Evolutionary conservation across 257 asterid genomes (phyloP), one percentile per base, ranked within the genome.

Genomic region (Apocynum venetum): DNA sequence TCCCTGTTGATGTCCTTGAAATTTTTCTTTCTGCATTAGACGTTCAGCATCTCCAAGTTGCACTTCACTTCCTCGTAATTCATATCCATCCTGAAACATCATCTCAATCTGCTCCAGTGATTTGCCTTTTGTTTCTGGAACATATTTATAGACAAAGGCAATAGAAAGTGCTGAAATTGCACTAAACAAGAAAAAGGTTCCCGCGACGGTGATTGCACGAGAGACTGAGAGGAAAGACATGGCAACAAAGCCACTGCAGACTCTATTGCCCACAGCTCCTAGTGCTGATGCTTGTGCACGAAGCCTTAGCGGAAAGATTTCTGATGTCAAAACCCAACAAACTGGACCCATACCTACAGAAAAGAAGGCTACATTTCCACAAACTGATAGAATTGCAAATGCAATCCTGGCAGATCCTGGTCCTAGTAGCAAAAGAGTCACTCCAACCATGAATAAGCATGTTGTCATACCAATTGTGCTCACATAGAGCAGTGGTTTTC

Each of bases 211-310:
- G 36, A 94, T 89, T 5, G 88, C 88, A 8, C 81, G 83, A 0
- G 98, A 86, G 25, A 92, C 92, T 6, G 98, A 94, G 9, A 92
- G 90, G 84, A 94, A 94, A 0, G 98, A 92, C 98, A 94, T 94
- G 4, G 97, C 96, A 3, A 94, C 76, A 4, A 92, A 63, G n/a
- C 98, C 98, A 63, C 98, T 94, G 82, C 93, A 92, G 36, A 94
- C 89, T 68, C 98, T 80, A 76, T 94, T 94, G 0, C 97, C 97
- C n/a, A 91, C 95, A 0, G 98, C 98, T 59, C 97, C 97, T 3
- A 94, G 91, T 0, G 96, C 97, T 2, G 98, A 90, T 0, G 98
- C 98, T 81, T 92, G 97, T 43, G 97, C 98, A 31, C 98, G 94
- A 63, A 91, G 78, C 83, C 89, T 82, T 53, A 94, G 68, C 1